Evolutionary conservation across 2,329 filamentous ascomycete species (phyloP).

Genomic region (Blastomyces percursus): DNA sequence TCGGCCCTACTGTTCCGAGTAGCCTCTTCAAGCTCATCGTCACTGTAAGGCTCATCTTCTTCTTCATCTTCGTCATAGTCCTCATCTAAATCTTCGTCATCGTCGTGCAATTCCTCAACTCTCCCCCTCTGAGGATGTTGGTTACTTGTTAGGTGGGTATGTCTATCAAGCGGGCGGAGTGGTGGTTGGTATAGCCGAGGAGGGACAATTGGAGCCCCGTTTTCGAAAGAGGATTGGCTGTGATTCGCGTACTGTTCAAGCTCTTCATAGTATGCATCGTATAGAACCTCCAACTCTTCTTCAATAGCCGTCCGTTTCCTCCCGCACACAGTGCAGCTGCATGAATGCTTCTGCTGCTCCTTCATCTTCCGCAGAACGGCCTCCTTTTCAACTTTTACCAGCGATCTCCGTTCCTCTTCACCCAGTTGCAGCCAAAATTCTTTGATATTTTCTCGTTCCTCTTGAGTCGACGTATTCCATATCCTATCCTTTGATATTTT

Average conservation of each 20-base stretch:
- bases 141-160: constrained; percentile 41
- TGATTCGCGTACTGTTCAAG: constrained; percentile 94
- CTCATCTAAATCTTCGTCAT: constrained; percentile 45
- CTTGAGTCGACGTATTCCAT: constrained; percentile 90
- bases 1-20: constrained; percentile 57
- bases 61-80: constrained; percentile 57
- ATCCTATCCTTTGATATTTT: constrained; percentile 66
- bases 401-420: constrained; percentile 85
- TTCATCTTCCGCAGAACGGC: constrained; percentile 99
- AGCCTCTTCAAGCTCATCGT: constrained; percentile 52
- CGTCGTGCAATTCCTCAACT: constrained; percentile 50
- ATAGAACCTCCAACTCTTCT: constrained; percentile 92
- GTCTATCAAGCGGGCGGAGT: constrained; percentile 43
- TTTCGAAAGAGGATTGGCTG: constrained; percentile 50
- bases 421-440: constrained; percentile 94
- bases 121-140: constrained; percentile 65
- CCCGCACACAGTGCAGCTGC: constrained; percentile 94
- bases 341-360: constrained; percentile 98
- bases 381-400: constrained; percentile 98
- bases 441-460: constrained; percentile 95
- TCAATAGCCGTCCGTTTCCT: constrained; percentile 94
- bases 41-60: constrained; percentile 57
- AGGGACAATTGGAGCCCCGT: constrained; percentile 56
- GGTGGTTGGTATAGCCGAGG: constrained; percentile 52
- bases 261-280: constrained; percentile 97